Evolutionary conservation across 1,284 basidiomycete species (phyloP).

Genomic region (Trametes sp.): DNA sequence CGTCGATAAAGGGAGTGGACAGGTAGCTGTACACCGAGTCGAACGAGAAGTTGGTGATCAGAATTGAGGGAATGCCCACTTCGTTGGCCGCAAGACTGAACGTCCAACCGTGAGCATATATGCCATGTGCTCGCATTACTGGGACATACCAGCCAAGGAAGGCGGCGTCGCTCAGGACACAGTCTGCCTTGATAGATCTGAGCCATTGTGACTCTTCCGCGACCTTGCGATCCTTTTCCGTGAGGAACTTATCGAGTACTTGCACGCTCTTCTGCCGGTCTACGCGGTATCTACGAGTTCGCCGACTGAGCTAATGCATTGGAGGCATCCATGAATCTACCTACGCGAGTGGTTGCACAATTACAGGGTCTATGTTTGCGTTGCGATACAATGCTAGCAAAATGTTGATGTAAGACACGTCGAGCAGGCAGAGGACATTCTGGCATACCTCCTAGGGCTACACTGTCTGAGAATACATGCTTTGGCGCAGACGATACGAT

Average conservation of each 20-base stretch:
- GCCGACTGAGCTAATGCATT: too few species aligned
- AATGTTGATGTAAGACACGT: not conserved
- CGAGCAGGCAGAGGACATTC: too few species aligned
- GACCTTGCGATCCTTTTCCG: slow-evolving; percentile 60
- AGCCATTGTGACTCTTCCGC: slow-evolving; percentile 68
- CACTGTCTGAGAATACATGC: slow-evolving; percentile 69
- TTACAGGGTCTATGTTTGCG: slow-evolving; percentile 75
- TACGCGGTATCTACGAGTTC: slow-evolving; percentile 61
- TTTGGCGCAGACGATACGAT: slow-evolving; percentile 74
- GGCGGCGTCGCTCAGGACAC: slow-evolving; percentile 79
- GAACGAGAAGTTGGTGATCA: slow-evolving; percentile 84
- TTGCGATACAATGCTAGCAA: slow-evolving; percentile 61
- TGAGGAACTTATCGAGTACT: slow-evolving; percentile 65
- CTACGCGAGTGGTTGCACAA: slow-evolving; percentile 76
- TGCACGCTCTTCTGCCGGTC: slow-evolving; percentile 74
- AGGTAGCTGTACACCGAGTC: slow-evolving; percentile 84
- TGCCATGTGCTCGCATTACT: not conserved
- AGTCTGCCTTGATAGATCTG: slow-evolving; percentile 55
- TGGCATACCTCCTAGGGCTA: slow-evolving; percentile 53
- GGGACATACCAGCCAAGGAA: slow-evolving; percentile 75
- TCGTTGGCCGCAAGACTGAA: slow-evolving; percentile 70
- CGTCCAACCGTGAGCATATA: not conserved
- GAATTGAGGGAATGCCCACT: slow-evolving; percentile 68
- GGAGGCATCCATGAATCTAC: slow-evolving; percentile 42
- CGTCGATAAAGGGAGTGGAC: slow-evolving; percentile 32